Percentiles rank a stretch among this genome's conserved stretches.
Evolutionary conservation across 371 early-diverging fungal genomes (phyloP).

Genomic region (Rhizopus microsporus): DNA sequence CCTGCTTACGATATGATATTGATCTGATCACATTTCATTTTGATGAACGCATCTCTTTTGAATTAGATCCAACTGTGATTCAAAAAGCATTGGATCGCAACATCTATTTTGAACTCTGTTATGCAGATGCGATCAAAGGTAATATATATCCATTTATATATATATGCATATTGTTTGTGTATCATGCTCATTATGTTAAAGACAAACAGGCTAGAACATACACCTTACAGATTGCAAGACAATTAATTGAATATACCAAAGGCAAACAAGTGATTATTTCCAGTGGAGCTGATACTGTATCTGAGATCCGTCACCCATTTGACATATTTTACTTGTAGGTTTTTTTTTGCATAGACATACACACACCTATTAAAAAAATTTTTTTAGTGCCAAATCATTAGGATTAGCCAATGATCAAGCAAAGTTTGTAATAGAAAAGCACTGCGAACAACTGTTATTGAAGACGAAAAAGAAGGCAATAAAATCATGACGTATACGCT

Average conservation of each 20-base stretch:
- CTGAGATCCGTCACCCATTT: conserved; percentile 32
- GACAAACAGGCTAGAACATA: conserved; percentile 33
- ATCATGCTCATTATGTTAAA: conserved; percentile 3
- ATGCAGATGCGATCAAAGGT: conserved; percentile 76
- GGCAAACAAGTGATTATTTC: conserved; percentile 30
- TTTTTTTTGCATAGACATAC: background rate
- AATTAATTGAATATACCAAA: conserved; percentile 22
- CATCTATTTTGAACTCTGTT: conserved; percentile 82
- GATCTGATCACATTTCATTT: conserved; percentile 87
- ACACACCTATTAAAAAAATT: background rate
- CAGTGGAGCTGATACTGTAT: conserved; percentile 34
- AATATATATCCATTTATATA: conserved; percentile 5
- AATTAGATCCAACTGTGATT: conserved; percentile 60
- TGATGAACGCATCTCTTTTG: conserved; percentile 72
- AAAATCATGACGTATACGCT: conserved; percentile 1
- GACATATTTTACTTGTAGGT: conserved; percentile 42
- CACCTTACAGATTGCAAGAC: conserved; percentile 32
- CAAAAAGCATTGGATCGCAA: conserved; percentile 60
- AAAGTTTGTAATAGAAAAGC: conserved; percentile 26
- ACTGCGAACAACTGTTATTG: conserved; percentile 27
- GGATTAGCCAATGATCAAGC: conserved; percentile 44
- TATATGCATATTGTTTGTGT: background rate
- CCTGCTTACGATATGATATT: conserved; percentile 68
- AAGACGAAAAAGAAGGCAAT: conserved; percentile 4
- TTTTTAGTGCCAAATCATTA: conserved; percentile 33